Evolutionary conservation across 257 asterid genomes (phyloP).

Genomic region (Linderniella brevidens): DNA sequence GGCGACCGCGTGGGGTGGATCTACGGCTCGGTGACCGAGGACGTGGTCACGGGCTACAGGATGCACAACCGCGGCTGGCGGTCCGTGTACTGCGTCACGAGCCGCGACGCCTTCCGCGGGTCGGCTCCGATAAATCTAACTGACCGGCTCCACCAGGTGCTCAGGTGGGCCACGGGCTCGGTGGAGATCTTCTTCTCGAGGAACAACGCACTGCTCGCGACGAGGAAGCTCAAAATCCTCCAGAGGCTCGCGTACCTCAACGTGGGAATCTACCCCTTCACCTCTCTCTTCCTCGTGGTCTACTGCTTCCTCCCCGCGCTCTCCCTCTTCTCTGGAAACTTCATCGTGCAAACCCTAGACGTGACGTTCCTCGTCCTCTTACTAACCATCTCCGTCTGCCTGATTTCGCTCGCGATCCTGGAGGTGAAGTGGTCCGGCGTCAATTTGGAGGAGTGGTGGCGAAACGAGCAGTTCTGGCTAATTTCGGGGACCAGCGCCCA

Average conservation of each 20-base stretch:
- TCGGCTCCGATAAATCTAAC: slow-evolving; percentile 55
- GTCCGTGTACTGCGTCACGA: slow-evolving; percentile 43
- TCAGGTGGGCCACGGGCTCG: slow-evolving; percentile 54
- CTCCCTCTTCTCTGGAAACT: slow-evolving; percentile 40
- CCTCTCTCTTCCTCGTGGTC: slow-evolving; percentile 36
- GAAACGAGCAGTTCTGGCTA: slow-evolving; percentile 56
- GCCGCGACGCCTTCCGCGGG: slow-evolving; percentile 47
- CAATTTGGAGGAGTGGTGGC: slow-evolving; percentile 48
- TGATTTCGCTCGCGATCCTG: slow-evolving; percentile 24
- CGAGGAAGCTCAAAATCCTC: slow-evolving; percentile 22
- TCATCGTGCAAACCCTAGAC: slow-evolving; percentile 30
- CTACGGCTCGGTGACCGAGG: slow-evolving; percentile 50
- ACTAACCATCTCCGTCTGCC: slow-evolving; percentile 28
- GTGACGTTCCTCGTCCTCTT: slow-evolving; percentile 29
- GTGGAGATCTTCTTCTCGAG: slow-evolving; percentile 53
- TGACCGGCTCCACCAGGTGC: slow-evolving; percentile 56
- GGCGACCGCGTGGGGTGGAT: slow-evolving; percentile 65
- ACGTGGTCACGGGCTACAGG: slow-evolving; percentile 56
- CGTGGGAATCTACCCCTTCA: slow-evolving; percentile 53
- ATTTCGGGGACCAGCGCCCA: slow-evolving; percentile 50
- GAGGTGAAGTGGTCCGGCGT: slow-evolving; percentile 53
- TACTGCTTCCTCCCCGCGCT: slow-evolving; percentile 59
- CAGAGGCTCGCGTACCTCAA: slow-evolving; percentile 48
- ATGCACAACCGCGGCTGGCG: slow-evolving; percentile 68
- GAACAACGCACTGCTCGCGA: slow-evolving; percentile 31